phyloP scores from a whole-genome alignment of 768 basidiomycete species.

The Mycena polygramma region DNA sequence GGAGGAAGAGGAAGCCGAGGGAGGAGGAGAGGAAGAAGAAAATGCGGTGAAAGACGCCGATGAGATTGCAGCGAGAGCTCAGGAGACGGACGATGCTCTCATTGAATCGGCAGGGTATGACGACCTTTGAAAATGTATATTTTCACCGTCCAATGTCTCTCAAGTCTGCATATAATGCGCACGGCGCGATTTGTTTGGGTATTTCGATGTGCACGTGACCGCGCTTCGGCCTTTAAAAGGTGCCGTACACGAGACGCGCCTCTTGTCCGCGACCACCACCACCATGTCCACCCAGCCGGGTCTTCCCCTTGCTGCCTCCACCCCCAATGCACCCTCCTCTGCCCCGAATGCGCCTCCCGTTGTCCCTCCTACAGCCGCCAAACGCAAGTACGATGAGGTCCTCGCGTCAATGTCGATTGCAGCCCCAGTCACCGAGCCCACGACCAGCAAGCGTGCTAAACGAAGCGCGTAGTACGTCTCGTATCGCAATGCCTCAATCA shows the following conservation, averaged over 20 bases:
- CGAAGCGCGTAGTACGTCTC: too few species aligned
- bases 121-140: neutral
- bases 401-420: too few species aligned
- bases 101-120: neutral
- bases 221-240: constrained; percentile 5
- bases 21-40: neutral
- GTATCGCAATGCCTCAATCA: too few species aligned
- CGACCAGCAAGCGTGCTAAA: too few species aligned
- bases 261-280: constrained; percentile 9
- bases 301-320: neutral
- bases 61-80: too few species aligned
- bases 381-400: too few species aligned
- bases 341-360: neutral
- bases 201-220: neutral
- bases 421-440: too few species aligned
- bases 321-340: neutral
- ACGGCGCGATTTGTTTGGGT: neutral
- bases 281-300: too few species aligned
- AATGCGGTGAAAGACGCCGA: too few species aligned
- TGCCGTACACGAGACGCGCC: neutral
- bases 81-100: neutral
- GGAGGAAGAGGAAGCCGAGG: too few species aligned
- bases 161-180: neutral
- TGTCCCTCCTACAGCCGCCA: too few species aligned
- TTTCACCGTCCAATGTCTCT: too few species aligned